Base-by-base conservation (phyloP, 2,329 filamentous ascomycete species). In the Sporothrix pallida region DNA sequence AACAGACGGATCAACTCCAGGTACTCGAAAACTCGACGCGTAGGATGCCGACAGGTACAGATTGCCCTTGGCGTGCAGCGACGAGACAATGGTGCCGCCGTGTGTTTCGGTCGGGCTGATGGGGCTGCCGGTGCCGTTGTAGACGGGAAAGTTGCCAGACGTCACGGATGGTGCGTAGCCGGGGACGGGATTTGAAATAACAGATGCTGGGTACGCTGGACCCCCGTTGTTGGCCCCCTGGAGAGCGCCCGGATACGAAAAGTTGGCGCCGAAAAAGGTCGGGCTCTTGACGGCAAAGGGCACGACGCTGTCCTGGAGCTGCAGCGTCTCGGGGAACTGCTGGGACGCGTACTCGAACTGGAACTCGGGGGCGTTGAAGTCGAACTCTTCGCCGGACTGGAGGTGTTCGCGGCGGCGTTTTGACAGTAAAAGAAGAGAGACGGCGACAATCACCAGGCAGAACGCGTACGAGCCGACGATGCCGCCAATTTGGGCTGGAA, bases 401-500 rank as follows among this genome's bases (percentile, higher is more conserved):
- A 90, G 81, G 75, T 85, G 86, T 68, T 87, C 83, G 31, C 87
- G 86, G 26, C 88, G 84, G 74, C 81, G 85, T 80, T 86, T 89
- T 71, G 87, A 83, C 8, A 94, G 85, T 26, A 88, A 81, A 58
- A 94, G 84, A 8, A 94, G 84, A 65, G 89, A 83, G 48, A 89
- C 84, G 78, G 93, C 91, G 78, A 96, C 89, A 78, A 96, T 82
- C 78, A 94, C 86, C 79, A 97, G 87, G 50, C 90, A 93, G 75
- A 93, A 81, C 74, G 95, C 87, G 88, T 98, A 98, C 74, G 93
- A 91, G 75, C 91, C 94, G 74, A 95, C 87, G 75, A 98, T 92
- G 77, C 91, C 93, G 76, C 92, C 92, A 77, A 98, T 91, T 82
- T 98, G 92, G 74, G 90, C 91, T 20, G 94, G 93, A 26, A 98